Evolutionary conservation across 2,329 filamentous ascomycete genomes (phyloP), one percentile per base, ranked within the genome.

Genomic region (Talaromyces atroroseus): DNA sequence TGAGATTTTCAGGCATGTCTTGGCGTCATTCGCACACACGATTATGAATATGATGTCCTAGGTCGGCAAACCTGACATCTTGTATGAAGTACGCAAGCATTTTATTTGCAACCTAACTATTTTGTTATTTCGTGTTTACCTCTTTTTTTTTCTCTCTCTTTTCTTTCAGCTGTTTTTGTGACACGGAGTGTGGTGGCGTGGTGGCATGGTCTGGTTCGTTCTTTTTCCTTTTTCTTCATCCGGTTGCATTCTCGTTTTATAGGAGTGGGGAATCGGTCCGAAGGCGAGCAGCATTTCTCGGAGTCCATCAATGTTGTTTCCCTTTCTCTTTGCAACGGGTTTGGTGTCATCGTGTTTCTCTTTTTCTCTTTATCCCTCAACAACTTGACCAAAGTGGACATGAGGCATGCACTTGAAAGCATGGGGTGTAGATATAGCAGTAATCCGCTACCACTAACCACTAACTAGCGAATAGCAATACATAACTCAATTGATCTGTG

Each of bases 291-390:
- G 51, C 56, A 57, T 62, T 63, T 59, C 54, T 56, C 58, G 57
- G 62, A 59, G 61, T 60, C 56, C 49, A 61, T 61, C 60, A 59
- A 59, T 63, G 58, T 60, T 60, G 26, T 29, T 60, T 62, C 55
- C 67, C 68, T 68, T n/a, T 65, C 60, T 63, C 59, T 67, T 62
- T 63, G 65, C 62, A 64, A 67, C 63, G 59, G 60, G 67, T 61
- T 62, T 56, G 64, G 56, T 57, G 62, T 60, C 55, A 56, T 62
- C 53, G 63, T 55, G 57, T 57, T 61, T 58, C 40, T 29, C 53
- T 20, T 52, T 50, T 56, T 23, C 56, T 50, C 44, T 61, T 44
- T 58, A 18, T 5, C 8, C 38, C 32, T 36, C 32, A 32, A 11
- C 29, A 32, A 32, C 29, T 32, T 32, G 7, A 32, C 29, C 5